Percentiles rank a stretch among this genome's conserved stretches.
These are phyloP conservation scores for Chalciporus pseudorubinellus DNA, from an alignment of 768 basidiomycete species.

Conservation along the genomic window DNA sequence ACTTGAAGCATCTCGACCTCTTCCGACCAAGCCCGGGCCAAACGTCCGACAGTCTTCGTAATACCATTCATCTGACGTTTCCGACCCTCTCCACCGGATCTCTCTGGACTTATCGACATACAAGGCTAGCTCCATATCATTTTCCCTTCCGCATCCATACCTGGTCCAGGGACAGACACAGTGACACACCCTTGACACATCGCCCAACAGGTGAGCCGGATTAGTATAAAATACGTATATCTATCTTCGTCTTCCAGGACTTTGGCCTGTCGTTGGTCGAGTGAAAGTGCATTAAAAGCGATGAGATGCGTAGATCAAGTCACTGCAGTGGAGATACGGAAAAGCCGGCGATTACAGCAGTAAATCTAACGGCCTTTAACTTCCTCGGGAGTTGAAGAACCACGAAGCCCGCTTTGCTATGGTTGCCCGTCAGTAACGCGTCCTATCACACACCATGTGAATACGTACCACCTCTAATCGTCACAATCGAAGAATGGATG, in stretches of 20 bases:
- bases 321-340: conserved; percentile 15
- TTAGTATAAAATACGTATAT: conserved; percentile 27
- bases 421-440: conserved; percentile 29
- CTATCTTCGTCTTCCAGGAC: conserved; percentile 7
- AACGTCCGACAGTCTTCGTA: conserved; percentile 12
- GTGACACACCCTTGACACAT: not conserved
- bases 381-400: conserved; percentile 85
- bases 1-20: no score
- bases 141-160: conserved; percentile 20
- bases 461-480: conserved; percentile 35
- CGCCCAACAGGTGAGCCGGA: conserved; percentile 16
- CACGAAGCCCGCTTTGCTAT: conserved; percentile 88
- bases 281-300: conserved; percentile 23
- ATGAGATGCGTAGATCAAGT: conserved; percentile 31
- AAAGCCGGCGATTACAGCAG: conserved; percentile 13
- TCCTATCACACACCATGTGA: conserved; percentile 12
- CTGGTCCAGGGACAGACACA: conserved; percentile 28
- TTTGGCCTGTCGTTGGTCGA: conserved; percentile 7
- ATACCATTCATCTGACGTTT: conserved; percentile 12
- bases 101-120: conserved; percentile 15
- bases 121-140: conserved; percentile 21
- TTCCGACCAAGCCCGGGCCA: no score
- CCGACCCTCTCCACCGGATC: conserved; percentile 13
- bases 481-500: conserved; percentile 15
- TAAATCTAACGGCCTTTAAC: conserved; percentile 26